Evolutionary conservation across 352 stramenopile genomes (phyloP), one percentile per base, ranked within the genome.

Genomic region (Phytophthora rubi): DNA sequence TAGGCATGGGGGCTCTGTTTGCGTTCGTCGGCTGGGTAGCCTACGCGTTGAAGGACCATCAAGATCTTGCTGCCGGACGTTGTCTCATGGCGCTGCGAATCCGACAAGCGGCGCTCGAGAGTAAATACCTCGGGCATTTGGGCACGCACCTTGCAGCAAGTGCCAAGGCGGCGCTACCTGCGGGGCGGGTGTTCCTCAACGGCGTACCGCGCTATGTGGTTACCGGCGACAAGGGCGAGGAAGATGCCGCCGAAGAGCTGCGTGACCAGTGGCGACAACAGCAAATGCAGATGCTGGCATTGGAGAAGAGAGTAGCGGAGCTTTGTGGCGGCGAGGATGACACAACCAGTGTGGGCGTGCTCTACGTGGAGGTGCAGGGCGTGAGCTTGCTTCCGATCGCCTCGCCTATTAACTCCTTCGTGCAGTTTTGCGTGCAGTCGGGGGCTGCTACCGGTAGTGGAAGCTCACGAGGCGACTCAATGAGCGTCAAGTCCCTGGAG

Each of bases 181-280:
- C 53, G 0, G 87, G 87, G 2, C 83, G 75, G 30, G 79, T 93
- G 1, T 93, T 91, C 56, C 81, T 92, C 65, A 93, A 93, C 44
- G 87, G 87, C 32, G 78, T 94, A 0, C 82, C 85, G 10, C 62
- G 72, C 44, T 93, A 91, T 55, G 64, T 93, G 16, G 74, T 92
- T 32, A 93, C 82, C 16, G 87, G 87, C 23, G 79, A 92, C 72
- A 85, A 88, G 37, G 62, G 58, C 13, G 87, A 93, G 44, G 76
- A 92, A 65, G 87, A 93, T 57, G 81, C 77, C 12, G 85, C 82
- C 6, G 85, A 92, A 53, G 87, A 94, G 21, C 57, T 94, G n/a
- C 70, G 82, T 12, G 87, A 92, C 8, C 83, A 92, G 53, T 76
- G 88, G 37, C 53, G 62, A 13, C 53, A 77, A 42, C 73, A 75